Evolutionary conservation across 257 asterid genomes (phyloP).

Genomic region (Nicotiana tomentosiformis): DNA sequence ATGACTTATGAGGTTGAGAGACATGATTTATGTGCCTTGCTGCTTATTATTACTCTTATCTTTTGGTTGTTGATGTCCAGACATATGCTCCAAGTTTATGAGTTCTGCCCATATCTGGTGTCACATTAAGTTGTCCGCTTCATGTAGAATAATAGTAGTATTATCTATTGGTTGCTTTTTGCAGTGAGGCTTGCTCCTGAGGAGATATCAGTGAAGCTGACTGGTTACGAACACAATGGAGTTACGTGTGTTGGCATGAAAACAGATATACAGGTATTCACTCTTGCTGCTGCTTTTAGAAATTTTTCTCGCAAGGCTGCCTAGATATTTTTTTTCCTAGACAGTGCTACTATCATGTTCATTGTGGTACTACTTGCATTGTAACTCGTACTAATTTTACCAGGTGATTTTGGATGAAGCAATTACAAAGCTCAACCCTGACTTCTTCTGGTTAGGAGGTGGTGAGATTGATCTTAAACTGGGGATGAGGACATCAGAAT

Average conservation of each 20-base stretch:
- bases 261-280: slow-evolving; percentile 79
- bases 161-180: not conserved
- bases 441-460: slow-evolving; percentile 96
- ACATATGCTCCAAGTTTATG: not conserved
- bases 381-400: not conserved
- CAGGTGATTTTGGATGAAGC: slow-evolving; percentile 96
- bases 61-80: not conserved
- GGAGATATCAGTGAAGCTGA: slow-evolving; percentile 63
- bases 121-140: not conserved
- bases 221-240: slow-evolving; percentile 83
- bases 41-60: not conserved
- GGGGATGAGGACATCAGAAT: slow-evolving; percentile 60
- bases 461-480: slow-evolving; percentile 83
- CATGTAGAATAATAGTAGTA: not conserved
- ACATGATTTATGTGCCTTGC: not conserved
- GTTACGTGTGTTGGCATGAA: slow-evolving; percentile 93
- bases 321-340: not conserved
- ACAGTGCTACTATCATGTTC: too few relatives aligned
- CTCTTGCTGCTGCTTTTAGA: not conserved
- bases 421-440: slow-evolving; percentile 61
- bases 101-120: not conserved
- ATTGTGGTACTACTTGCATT: not conserved
- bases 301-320: not conserved
- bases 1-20: not conserved
- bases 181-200: slow-evolving; percentile 98